A percentile compares a stretch with the other conserved stretches of the same genome.
These are phyloP conservation scores for Solanum phureja DNA, from an alignment of 257 asterid genomes.

Conservation along the genomic window DNA sequence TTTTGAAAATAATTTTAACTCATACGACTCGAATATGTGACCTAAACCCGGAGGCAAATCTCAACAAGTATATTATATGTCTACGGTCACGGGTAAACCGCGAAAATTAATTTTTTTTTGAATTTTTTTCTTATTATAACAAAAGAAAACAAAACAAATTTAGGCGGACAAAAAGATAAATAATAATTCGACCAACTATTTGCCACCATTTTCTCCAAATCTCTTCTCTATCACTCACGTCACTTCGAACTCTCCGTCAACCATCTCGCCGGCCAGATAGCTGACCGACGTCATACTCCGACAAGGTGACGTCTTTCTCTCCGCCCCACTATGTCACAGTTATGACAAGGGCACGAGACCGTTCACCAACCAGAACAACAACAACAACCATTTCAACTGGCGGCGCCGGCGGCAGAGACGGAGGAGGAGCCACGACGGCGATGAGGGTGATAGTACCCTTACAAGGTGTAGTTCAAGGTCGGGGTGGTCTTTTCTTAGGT, in stretches of 20 bases:
- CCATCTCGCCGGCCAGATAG: neutral
- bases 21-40: neutral
- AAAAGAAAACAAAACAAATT: neutral
- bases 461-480: constrained; percentile 60
- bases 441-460: constrained; percentile 80
- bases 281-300: neutral
- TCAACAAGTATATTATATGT: neutral
- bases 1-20: too few species aligned
- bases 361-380: constrained; percentile 4
- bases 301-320: neutral
- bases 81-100: neutral
- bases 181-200: neutral
- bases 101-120: neutral
- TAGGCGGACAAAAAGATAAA: neutral
- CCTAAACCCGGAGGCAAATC: neutral
- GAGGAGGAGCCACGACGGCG: constrained; percentile 27
- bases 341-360: constrained; percentile 22
- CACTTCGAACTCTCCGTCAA: constrained; percentile 15
- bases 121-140: neutral
- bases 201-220: constrained; percentile 9
- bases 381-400: constrained; percentile 20
- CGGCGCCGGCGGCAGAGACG: constrained; percentile 15
- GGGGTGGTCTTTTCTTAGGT: constrained; percentile 58
- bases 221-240: constrained; percentile 15
- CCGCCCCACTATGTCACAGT: constrained; percentile 8